phyloP scores from a whole-genome alignment of 805 yeast species.

The Nakazawaea molendinolei region DNA sequence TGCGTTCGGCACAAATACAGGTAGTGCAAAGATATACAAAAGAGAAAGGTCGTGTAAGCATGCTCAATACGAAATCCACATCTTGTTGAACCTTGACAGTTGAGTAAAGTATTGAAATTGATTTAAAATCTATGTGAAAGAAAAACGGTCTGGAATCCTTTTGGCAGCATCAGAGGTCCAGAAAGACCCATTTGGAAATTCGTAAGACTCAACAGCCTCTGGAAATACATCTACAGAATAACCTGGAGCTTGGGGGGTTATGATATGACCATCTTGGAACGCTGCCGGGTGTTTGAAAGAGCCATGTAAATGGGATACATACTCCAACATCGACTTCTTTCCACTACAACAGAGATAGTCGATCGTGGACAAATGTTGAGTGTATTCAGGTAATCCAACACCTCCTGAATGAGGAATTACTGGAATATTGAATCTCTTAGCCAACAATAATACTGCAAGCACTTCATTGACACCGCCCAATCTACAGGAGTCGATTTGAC shows the following conservation, averaged over 20 bases:
- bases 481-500: conserved; percentile 19
- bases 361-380: conserved; percentile 18
- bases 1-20: background rate
- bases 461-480: conserved; percentile 20
- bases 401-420: conserved; percentile 20
- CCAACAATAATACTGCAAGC: conserved; percentile 18
- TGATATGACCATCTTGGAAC: conserved; percentile 16
- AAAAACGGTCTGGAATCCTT: conserved; percentile 8
- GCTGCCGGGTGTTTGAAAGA: conserved; percentile 16
- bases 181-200: conserved; percentile 18
- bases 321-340: conserved; percentile 16
- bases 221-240: conserved; percentile 16
- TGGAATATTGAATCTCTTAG: conserved; percentile 17
- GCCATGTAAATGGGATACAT: conserved; percentile 18
- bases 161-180: conserved; percentile 20
- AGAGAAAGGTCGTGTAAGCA: too few relatives aligned
- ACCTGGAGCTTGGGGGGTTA: conserved; percentile 18
- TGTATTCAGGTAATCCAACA: conserved; percentile 20
- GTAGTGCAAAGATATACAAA: background rate
- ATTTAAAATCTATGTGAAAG: background rate
- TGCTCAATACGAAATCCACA: too few relatives aligned
- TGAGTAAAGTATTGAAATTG: background rate
- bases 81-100: too few relatives aligned
- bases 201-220: conserved; percentile 15
- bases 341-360: conserved; percentile 18